Percentiles rank a stretch among this genome's conserved stretches.
phyloP scores from a whole-genome alignment of 2,329 filamentous ascomycete species.

The Phyllosticta paracitricarpa region DNA sequence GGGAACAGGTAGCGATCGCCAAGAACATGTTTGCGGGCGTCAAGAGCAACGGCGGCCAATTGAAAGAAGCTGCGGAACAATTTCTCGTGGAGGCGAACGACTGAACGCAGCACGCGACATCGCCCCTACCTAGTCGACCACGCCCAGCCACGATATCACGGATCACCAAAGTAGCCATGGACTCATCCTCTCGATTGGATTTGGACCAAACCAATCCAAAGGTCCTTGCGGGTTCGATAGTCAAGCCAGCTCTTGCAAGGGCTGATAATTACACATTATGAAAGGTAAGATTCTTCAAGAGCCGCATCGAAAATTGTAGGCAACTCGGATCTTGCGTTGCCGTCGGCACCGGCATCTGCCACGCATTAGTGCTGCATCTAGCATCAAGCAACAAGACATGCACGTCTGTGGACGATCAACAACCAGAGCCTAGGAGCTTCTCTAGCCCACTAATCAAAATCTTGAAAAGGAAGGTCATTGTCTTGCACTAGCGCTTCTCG shows the following conservation, averaged over 20 bases:
- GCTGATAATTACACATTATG: too few species aligned
- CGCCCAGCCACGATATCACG: too few species aligned
- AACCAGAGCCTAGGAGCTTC: background rate
- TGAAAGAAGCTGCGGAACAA: conserved; percentile 13
- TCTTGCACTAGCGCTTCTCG: background rate
- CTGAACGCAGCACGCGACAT: background rate
- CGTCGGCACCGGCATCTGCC: too few species aligned
- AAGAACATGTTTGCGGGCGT: conserved; percentile 18
- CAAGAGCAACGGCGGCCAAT: conserved; percentile 15
- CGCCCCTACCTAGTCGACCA: background rate
- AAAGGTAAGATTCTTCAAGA: too few species aligned
- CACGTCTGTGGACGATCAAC: background rate
- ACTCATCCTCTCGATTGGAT: too few species aligned
- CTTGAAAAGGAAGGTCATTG: background rate
- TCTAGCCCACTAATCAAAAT: background rate
- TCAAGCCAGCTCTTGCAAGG: too few species aligned
- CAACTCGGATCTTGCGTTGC: too few species aligned
- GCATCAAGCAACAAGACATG: background rate
- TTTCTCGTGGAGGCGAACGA: background rate
- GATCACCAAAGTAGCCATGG: too few species aligned
- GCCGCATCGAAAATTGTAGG: too few species aligned
- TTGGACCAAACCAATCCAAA: too few species aligned
- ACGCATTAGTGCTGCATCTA: background rate
- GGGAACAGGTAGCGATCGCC: conserved; percentile 17
- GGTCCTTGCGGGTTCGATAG: too few species aligned